Evolutionary conservation across 2,329 filamentous ascomycete species (phyloP).

Genomic region (Neopestalotiopsis sp.): DNA sequence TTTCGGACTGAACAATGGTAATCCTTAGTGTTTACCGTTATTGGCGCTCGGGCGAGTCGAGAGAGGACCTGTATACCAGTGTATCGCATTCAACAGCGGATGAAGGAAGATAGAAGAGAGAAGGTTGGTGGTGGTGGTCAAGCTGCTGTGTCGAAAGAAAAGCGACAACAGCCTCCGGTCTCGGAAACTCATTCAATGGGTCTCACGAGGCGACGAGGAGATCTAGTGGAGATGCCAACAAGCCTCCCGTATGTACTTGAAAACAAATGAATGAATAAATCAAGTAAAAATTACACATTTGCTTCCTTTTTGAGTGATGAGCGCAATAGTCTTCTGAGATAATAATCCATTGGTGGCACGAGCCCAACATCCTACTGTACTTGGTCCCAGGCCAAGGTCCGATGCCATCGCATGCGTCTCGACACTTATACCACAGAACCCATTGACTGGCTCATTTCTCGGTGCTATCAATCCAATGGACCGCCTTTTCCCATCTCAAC

Average conservation of each 20-base stretch:
- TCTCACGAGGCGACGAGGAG: constrained; percentile 17
- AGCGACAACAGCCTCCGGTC: constrained; percentile 18
- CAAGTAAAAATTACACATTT: neutral
- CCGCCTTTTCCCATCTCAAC: neutral
- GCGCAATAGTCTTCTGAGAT: too few species aligned
- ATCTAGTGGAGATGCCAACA: neutral
- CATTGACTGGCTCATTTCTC: too few species aligned
- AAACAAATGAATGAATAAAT: constrained; percentile 7
- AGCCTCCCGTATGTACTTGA: neutral
- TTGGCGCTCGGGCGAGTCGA: neutral
- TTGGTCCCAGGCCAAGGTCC: too few species aligned
- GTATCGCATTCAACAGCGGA: constrained; percentile 1
- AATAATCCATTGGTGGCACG: too few species aligned
- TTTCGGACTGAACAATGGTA: constrained; percentile 21
- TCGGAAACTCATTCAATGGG: neutral
- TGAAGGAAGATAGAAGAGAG: neutral
- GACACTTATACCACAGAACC: too few species aligned
- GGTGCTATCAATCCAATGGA: neutral
- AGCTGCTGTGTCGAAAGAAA: constrained; percentile 12
- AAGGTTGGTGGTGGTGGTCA: constrained; percentile 1
- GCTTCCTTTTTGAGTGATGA: neutral
- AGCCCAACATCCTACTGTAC: too few species aligned
- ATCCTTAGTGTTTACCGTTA: constrained; percentile 32
- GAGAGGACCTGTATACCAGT: constrained; percentile 9
- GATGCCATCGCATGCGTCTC: too few species aligned